Base-by-base conservation (phyloP, 2,329 filamentous ascomycete species). In the Gnomoniopsis smithogilvyi region DNA sequence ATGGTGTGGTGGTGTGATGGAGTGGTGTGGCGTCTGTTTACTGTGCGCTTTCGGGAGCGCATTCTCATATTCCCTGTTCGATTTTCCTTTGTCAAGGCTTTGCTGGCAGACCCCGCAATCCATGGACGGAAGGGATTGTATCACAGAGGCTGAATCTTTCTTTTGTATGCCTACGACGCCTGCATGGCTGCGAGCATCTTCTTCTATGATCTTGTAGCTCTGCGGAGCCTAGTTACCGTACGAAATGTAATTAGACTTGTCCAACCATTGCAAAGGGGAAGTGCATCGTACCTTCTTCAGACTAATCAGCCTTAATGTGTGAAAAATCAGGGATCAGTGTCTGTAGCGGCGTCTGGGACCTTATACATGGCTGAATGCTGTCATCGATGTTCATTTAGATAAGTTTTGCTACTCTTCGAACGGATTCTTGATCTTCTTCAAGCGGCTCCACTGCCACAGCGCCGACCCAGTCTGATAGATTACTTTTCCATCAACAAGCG, bases 401-500 rank as follows among this genome's bases (percentile, higher is more conserved):
- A 38, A 12, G 6, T 47, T 30, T 30, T 55, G 36, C 12, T 22
- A 24, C 43, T 30, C 14, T 56, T 61, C 68, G 38, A 65, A 68
- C n/a, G 62, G 72, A 61, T 67, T 78, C 60, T 73, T 70, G 19
- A 88, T 74, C 77, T 79, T 84, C 48, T 73, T 72, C 49, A 80
- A 76, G 67, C 81, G 79, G 19, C 19, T 22, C 54, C 54, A 56
- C 12, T 70, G 73, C 69, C 78, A 78, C 1, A 84, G 82, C 62
- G 82, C 76, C 1, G 78, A 45, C 22, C 60, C 60, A 19, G 60
- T 67, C 63, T 76, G 85, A 63, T 82, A 88, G 43, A 94, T 75
- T 2, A 95, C 87, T 71, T 96, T 98, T 50, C 92, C 92, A 67
- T 83, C 87, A 48, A 99, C 84, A 63, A 99, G 76, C 1, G 85